Evolutionary conservation across 495 filamentous ascomycete genomes (phyloP).

Genomic region (Pseudoneurospora amorphoporcata): DNA sequence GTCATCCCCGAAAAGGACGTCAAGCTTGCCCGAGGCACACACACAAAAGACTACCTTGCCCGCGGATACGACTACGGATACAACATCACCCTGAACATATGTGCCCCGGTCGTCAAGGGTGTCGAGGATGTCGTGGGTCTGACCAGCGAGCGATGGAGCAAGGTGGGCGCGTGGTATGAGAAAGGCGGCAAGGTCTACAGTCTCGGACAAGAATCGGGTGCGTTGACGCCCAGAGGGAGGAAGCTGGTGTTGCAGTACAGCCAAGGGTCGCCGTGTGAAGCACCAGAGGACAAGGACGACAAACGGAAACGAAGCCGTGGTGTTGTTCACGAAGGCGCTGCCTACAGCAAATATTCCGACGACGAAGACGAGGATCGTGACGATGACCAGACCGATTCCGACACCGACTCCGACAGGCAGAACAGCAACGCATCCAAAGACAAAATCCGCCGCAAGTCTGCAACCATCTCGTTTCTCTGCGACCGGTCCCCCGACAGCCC

Average conservation of each 20-base stretch:
- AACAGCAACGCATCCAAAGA: conserved; percentile 18
- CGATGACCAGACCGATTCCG: background rate
- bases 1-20: conserved; percentile 41
- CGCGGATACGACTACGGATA: conserved; percentile 74
- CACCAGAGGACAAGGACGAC: conserved; percentile 18
- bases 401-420: background rate
- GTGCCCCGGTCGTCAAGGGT: conserved; percentile 70
- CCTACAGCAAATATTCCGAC: conserved; percentile 27
- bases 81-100: conserved; percentile 96
- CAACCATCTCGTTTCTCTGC: conserved; percentile 87
- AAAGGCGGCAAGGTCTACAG: conserved; percentile 64
- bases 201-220: conserved; percentile 60
- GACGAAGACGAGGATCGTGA: conserved; percentile 23
- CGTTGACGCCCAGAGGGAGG: conserved; percentile 69
- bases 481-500: conserved; percentile 57
- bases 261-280: conserved; percentile 71
- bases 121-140: conserved; percentile 63
- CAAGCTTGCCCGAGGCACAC: conserved; percentile 1
- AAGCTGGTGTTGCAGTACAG: conserved; percentile 90
- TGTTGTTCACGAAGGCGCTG: conserved; percentile 26
- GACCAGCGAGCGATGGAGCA: conserved; percentile 53
- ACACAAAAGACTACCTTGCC: conserved; percentile 65
- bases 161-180: conserved; percentile 87
- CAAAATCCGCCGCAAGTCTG: conserved; percentile 60
- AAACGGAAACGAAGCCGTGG: conserved; percentile 12